Evolutionary conservation across 2,329 filamentous ascomycete genomes (phyloP), one percentile per base, ranked within the genome.

Genomic region (Zymoseptoria passerinii): DNA sequence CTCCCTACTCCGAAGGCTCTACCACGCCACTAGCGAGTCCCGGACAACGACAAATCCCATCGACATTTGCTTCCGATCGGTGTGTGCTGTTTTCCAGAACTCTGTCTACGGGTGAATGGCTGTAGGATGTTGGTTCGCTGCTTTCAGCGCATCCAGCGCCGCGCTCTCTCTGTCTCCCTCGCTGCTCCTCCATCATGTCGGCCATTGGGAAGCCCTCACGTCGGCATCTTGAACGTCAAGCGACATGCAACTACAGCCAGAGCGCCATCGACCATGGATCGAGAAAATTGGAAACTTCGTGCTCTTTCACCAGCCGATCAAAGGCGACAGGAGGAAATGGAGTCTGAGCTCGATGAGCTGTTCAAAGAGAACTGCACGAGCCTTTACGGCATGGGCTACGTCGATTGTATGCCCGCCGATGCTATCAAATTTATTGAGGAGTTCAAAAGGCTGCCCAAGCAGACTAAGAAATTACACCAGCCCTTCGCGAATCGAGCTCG

Each of bases 221-320:
- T 54, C 52, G 29, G 48, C 48, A 44, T 48, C 51, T 54, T 55
- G 49, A 28, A 28, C 50, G 53, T 16, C 29, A 49, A 5, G 10
- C 50, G n/a, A 7, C 56, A 49, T 44, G 51, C 53, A 13, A 61
- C 59, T 18, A 49, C 3, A 10, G 56, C 56, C 28, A 58, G 27
- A 35, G 59, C 62, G 19, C 63, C 64, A 9, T 49, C 61, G 40
- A 61, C 61, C 16, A 20, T 27, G 9, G 29, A 40, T 13, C 49
- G 59, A 40, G 44, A 58, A 35, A 9, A 49, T 16, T 44, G n/a
- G 13, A 44, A 16, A 16, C 10, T 44, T 16, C 35, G 35, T 16
- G 35, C 13, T 44, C 35, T 44, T 44, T 44, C 16, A 16, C 35
- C 35, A n/a, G 35, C 35, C 16, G 35, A 44, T 44, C 35, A 44